Evolutionary conservation across 1,284 basidiomycete species (phyloP).

Genomic region (Meripilus lineatus): DNA sequence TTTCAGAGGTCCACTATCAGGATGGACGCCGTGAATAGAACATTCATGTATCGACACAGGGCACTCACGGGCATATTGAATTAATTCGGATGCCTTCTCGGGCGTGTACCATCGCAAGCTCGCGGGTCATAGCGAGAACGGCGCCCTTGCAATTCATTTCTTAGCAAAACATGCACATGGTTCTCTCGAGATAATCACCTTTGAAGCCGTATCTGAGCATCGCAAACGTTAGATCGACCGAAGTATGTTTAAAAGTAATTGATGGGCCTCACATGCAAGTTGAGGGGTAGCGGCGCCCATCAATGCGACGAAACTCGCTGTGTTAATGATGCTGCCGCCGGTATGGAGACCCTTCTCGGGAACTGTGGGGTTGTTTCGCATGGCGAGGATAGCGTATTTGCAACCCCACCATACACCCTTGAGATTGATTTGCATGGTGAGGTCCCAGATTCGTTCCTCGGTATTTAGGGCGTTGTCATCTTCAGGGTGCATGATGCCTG

Average conservation of each 20-base stretch:
- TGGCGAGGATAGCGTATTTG: slow-evolving; percentile 94
- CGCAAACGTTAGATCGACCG: slow-evolving; percentile 1
- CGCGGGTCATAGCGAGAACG: slow-evolving; percentile 96
- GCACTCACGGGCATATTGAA: slow-evolving; percentile 87
- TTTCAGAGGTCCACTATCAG: slow-evolving; percentile 78
- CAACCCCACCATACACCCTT: slow-evolving; percentile 99
- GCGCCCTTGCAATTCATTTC: slow-evolving; percentile 68
- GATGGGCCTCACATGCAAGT: slow-evolving; percentile 75
- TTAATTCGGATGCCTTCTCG: slow-evolving; percentile 95
- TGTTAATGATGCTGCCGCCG: slow-evolving; percentile 96
- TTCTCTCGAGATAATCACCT: too few relatives aligned
- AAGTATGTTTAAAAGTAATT: not conserved
- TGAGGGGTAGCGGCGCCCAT: slow-evolving; percentile 96
- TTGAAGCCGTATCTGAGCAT: slow-evolving; percentile 74
- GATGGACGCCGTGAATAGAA: too few relatives aligned
- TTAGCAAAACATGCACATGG: too few relatives aligned
- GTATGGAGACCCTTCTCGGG: slow-evolving; percentile 71
- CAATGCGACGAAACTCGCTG: slow-evolving; percentile 91
- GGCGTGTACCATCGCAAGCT: slow-evolving; percentile 96
- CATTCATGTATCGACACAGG: too few relatives aligned
- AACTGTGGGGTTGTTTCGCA: slow-evolving; percentile 88
- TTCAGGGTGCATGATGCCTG: slow-evolving; percentile 91
- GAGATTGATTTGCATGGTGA: slow-evolving; percentile 91
- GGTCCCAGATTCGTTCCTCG: slow-evolving; percentile 93
- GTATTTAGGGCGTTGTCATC: slow-evolving; percentile 96